Conservation (phyloP, 208 protist species). For the Phytomonas sp. region DNA sequence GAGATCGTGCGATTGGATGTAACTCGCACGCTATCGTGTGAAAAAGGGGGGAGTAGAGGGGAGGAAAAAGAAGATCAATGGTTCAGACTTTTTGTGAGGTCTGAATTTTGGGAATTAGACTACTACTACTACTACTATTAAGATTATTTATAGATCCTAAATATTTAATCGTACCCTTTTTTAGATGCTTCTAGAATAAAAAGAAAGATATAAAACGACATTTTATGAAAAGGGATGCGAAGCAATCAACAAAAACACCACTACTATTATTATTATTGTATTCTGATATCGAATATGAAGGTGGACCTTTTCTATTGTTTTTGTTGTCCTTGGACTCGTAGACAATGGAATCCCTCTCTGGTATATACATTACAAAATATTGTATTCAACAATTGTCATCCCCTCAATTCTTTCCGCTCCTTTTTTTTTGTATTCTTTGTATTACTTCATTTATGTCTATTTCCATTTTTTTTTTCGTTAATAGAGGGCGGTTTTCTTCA, state of each 20-base stretch:
- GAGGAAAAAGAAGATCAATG: no score
- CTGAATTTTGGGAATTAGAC: no score
- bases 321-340: not conserved
- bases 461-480: constrained; percentile 27
- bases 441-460: constrained; percentile 15
- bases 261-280: constrained; percentile 11
- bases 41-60: no score
- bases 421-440: constrained; percentile 3
- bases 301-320: not conserved
- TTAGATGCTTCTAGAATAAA: not conserved
- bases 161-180: no score
- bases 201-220: not conserved
- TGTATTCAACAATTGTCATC: not conserved
- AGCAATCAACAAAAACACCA: constrained; percentile 2
- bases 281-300: not conserved
- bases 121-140: no score
- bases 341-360: not conserved
- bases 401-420: not conserved
- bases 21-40: no score
- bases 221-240: constrained; percentile 9
- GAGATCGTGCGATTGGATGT: no score
- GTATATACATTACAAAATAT: not conserved
- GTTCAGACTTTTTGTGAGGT: no score
- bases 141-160: no score
- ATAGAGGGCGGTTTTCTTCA: constrained; percentile 91